Conservation (phyloP, 208 protist genomes). For the Crithidia bombi region DNA sequence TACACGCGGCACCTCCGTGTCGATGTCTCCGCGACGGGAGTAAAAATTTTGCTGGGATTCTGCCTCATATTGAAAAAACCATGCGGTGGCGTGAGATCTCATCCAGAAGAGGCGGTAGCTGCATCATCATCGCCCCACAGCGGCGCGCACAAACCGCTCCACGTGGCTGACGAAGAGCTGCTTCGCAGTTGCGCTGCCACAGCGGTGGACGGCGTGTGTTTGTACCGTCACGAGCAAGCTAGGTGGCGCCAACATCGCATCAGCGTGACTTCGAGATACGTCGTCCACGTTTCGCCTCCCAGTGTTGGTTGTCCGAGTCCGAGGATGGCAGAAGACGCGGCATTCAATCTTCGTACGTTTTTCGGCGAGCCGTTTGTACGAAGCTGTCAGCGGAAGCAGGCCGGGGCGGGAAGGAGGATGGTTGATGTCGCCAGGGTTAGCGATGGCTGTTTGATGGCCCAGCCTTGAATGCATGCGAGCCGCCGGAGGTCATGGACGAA, state of each 20-base stretch:
- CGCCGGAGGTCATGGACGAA: conserved; percentile 82
- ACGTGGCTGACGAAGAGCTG: no score
- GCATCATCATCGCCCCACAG: conserved; percentile 66
- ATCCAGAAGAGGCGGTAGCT: conserved; percentile 91
- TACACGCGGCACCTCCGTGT: conserved; percentile 81
- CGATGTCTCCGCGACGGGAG: conserved; percentile 79
- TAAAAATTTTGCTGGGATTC: conserved; percentile 49
- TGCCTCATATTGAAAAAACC: conserved; percentile 78
- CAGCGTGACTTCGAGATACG: no score
- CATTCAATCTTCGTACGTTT: conserved; percentile 70
- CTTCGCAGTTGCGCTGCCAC: no score
- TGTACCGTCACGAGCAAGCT: no score
- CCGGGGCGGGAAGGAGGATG: conserved; percentile 89
- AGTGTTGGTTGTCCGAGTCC: conserved; percentile 83
- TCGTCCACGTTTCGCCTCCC: conserved; percentile 93
- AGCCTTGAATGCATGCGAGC: conserved; percentile 89
- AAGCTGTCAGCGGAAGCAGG: conserved; percentile 94
- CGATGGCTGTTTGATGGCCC: conserved; percentile 77
- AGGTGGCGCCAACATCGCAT: no score
- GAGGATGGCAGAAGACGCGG: conserved; percentile 80
- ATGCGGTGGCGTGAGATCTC: conserved; percentile 97
- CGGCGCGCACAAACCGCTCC: conserved; percentile 64
- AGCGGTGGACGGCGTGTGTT: no score
- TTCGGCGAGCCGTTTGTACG: conserved; percentile 89
- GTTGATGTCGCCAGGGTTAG: conserved; percentile 88